Evolutionary conservation across 2,329 filamentous ascomycete genomes (phyloP).

Genomic region (Hypoxylon sp.): DNA sequence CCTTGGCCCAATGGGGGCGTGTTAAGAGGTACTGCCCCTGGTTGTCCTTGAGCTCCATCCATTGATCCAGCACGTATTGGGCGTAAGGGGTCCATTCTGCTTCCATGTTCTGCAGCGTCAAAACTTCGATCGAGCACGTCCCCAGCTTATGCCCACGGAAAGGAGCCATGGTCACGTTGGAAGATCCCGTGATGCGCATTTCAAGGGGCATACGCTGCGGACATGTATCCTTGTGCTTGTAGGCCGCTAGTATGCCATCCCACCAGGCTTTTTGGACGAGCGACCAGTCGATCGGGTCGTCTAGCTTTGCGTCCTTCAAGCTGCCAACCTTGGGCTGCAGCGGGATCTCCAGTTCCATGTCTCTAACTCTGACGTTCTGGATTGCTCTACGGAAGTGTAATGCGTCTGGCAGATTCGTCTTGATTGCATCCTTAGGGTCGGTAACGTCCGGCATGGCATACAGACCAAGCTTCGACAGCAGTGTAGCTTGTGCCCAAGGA

Average conservation of each 20-base stretch:
- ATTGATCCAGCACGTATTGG: slow-evolving; percentile 60
- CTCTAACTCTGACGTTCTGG: slow-evolving; percentile 63
- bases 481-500: slow-evolving; percentile 42
- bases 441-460: slow-evolving; percentile 49
- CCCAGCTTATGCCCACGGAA: slow-evolving; percentile 60
- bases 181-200: slow-evolving; percentile 61
- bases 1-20: slow-evolving; percentile 64
- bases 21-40: slow-evolving; percentile 54
- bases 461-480: slow-evolving; percentile 57
- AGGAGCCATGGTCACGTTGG: slow-evolving; percentile 61
- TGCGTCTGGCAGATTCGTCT: slow-evolving; percentile 61
- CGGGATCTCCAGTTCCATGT: slow-evolving; percentile 63
- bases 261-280: slow-evolving; percentile 64
- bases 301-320: slow-evolving; percentile 50
- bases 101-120: slow-evolving; percentile 59
- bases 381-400: slow-evolving; percentile 64
- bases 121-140: slow-evolving; percentile 60
- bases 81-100: slow-evolving; percentile 59
- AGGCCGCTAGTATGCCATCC: slow-evolving; percentile 64
- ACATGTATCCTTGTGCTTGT: slow-evolving; percentile 54
- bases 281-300: slow-evolving; percentile 55
- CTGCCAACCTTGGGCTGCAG: slow-evolving; percentile 53
- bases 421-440: slow-evolving; percentile 50
- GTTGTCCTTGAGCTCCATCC: slow-evolving; percentile 57
- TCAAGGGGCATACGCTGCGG: slow-evolving; percentile 62